Evolutionary conservation across 2,329 filamentous ascomycete species (phyloP).

Genomic region (Cytospora paraplurivora): DNA sequence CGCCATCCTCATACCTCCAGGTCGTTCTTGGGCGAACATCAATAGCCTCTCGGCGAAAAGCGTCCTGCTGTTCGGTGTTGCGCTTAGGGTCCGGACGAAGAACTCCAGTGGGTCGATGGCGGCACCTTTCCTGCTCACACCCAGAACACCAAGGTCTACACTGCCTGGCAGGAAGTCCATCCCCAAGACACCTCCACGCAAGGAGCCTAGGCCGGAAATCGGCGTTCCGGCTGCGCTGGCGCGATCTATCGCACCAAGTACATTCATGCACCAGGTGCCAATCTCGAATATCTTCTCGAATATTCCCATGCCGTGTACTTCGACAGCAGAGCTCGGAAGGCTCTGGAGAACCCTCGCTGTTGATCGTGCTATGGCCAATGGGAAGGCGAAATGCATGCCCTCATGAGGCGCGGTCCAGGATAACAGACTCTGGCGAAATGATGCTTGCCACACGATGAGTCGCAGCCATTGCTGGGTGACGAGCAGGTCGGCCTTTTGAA

Average conservation of each 20-base stretch:
- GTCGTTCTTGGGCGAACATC: slow-evolving; percentile 45
- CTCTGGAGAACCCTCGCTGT: slow-evolving; percentile 49
- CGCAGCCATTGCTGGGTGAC: slow-evolving; percentile 72
- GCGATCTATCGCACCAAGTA: slow-evolving; percentile 42
- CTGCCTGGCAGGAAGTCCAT: slow-evolving; percentile 38
- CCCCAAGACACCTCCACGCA: slow-evolving; percentile 29
- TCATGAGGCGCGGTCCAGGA: slow-evolving; percentile 60
- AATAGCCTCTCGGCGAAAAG: slow-evolving; percentile 48
- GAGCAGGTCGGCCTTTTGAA: slow-evolving; percentile 68
- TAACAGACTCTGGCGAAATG: slow-evolving; percentile 65
- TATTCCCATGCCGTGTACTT: slow-evolving; percentile 53
- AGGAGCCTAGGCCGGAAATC: slow-evolving; percentile 27
- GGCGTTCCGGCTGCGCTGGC: slow-evolving; percentile 33
- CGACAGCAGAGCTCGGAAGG: slow-evolving; percentile 45
- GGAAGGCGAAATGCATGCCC: slow-evolving; percentile 63
- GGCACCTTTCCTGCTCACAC: slow-evolving; percentile 38
- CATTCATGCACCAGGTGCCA: slow-evolving; percentile 48
- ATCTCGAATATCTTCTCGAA: slow-evolving; percentile 55
- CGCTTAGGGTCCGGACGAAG: slow-evolving; percentile 47
- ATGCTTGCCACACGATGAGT: slow-evolving; percentile 72
- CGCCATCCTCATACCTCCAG: slow-evolving; percentile 40
- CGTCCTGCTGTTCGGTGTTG: slow-evolving; percentile 46
- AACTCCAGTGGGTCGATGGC: slow-evolving; percentile 46
- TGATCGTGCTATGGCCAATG: slow-evolving; percentile 62
- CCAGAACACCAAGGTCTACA: slow-evolving; percentile 38